These are phyloP conservation scores for Suillus sp. DNA, from an alignment of 768 basidiomycete species.

Conservation along the genomic window DNA sequence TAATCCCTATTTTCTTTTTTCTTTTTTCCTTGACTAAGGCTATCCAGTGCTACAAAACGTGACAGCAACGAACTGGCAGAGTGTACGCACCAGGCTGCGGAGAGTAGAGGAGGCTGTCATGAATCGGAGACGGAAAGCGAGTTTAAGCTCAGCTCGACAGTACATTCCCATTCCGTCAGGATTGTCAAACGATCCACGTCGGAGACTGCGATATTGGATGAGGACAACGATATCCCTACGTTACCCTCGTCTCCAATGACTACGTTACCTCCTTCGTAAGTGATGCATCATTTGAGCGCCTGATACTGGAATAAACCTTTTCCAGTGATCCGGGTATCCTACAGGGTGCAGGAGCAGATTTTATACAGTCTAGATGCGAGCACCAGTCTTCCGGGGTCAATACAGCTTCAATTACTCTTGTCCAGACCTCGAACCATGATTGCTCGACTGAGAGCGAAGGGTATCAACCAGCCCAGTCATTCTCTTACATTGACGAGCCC, in stretches of 20 bases:
- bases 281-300: background rate
- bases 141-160: too few relatives aligned
- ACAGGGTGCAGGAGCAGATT: background rate
- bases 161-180: too few relatives aligned
- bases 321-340: background rate
- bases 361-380: background rate
- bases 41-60: background rate
- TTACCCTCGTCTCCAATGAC: too few relatives aligned
- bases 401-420: background rate
- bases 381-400: background rate
- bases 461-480: background rate
- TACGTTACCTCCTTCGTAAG: too few relatives aligned
- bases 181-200: too few relatives aligned
- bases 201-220: too few relatives aligned
- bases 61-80: background rate
- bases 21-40: background rate
- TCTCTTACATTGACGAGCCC: background rate
- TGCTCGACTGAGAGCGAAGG: background rate
- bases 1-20: background rate
- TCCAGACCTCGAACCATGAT: background rate
- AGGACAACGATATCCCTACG: too few relatives aligned
- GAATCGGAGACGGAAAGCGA: too few relatives aligned
- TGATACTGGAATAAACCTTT: background rate
- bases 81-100: background rate
- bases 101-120: background rate